Percentiles rank a stretch among this genome's conserved stretches.
These are phyloP conservation scores for Datura wrightii DNA, from an alignment of 257 asterid genomes.

Conservation along the genomic window DNA sequence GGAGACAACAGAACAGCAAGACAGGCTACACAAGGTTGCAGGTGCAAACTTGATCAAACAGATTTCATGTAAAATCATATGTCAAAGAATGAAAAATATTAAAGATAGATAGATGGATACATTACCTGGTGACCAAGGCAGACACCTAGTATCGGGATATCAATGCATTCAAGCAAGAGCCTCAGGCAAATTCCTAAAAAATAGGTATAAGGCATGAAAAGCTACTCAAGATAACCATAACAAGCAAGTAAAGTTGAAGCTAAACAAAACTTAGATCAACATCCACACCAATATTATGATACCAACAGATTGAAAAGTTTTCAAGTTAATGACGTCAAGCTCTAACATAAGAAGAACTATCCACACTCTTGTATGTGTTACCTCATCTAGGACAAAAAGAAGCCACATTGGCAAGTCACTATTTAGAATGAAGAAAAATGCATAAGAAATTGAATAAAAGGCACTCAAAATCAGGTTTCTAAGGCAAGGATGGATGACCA, in stretches of 20 bases:
- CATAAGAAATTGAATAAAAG: background rate
- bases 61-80: background rate
- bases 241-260: background rate
- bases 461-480: conserved; percentile 23
- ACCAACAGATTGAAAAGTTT: conserved; percentile 6
- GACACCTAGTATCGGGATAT: conserved; percentile 94
- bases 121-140: conserved; percentile 99
- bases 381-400: conserved; percentile 21
- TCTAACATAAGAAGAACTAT: background rate
- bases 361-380: conserved; percentile 3
- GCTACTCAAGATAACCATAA: conserved; percentile 26
- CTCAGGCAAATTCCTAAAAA: conserved; percentile 86
- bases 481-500: conserved; percentile 3
- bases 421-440: background rate
- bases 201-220: conserved; percentile 25
- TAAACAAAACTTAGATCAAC: background rate
- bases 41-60: conserved; percentile 22
- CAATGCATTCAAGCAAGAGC: conserved; percentile 84
- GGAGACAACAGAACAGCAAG: background rate
- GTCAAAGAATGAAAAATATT: background rate
- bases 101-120: background rate
- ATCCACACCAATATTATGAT: background rate
- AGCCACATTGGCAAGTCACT: background rate
- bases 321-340: conserved; percentile 19
- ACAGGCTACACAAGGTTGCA: background rate